A percentile compares a stretch with the other conserved stretches of the same genome.
These are phyloP conservation scores for Saccharomyces hybrid DNA, from an alignment of 1,139 yeast species.

Conservation along the genomic window DNA sequence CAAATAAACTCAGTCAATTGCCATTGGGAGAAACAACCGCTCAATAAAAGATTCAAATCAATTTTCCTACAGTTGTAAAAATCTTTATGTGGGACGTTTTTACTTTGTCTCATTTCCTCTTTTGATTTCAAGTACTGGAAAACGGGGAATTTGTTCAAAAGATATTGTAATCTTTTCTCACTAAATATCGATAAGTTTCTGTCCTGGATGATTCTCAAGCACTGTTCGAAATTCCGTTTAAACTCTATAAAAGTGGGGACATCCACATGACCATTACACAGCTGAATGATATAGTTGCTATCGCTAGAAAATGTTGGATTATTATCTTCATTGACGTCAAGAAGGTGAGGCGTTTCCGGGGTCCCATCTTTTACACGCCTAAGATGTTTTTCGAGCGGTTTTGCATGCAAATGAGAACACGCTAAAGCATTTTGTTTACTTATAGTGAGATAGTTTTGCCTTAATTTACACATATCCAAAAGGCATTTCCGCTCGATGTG, in stretches of 20 bases:
- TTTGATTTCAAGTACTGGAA: slow-evolving; percentile 4
- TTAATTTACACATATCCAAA: not conserved
- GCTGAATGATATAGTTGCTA: not conserved
- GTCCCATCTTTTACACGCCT: not conserved
- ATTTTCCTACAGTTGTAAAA: slow-evolving; percentile 7
- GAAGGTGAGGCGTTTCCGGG: not conserved
- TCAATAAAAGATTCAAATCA: slow-evolving; percentile 5
- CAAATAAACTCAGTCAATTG: slow-evolving; percentile 4
- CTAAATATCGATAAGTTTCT: not conserved
- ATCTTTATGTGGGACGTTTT: slow-evolving; percentile 8
- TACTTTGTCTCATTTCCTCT: slow-evolving; percentile 2
- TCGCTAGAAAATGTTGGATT: not conserved
- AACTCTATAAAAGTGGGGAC: slow-evolving; percentile 4
- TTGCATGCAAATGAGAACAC: not conserved
- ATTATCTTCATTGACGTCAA: not conserved
- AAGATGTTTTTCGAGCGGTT: not conserved
- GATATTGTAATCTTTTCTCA: slow-evolving; percentile 5
- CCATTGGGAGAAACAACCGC: slow-evolving; percentile 7
- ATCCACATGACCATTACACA: not conserved
- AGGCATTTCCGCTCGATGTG: not conserved
- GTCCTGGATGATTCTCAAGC: not conserved
- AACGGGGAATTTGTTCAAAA: slow-evolving; percentile 4
- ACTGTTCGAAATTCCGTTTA: slow-evolving; percentile 3
- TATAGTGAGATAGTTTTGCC: not conserved
- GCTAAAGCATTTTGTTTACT: not conserved